Evolutionary conservation across 371 early-diverging fungal species (phyloP).

Genomic region (Cokeromyces recurvatus): DNA sequence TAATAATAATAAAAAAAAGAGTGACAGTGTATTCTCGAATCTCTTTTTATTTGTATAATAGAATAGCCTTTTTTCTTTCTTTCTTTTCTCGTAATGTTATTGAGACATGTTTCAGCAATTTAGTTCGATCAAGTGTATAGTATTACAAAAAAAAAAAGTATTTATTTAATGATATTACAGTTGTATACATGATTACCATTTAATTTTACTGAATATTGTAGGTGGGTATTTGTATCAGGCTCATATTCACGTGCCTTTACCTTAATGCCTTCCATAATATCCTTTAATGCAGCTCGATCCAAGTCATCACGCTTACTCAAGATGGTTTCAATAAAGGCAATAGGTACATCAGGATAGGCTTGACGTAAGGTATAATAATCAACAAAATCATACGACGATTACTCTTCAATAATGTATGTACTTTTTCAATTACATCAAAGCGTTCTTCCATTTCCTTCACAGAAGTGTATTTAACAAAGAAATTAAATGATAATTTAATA

Average conservation of each 20-base stretch:
- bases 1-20: too few relatives aligned
- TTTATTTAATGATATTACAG: too few relatives aligned
- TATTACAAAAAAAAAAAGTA: too few relatives aligned
- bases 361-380: slow-evolving; percentile 76
- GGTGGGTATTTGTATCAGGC: slow-evolving; percentile 42
- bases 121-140: too few relatives aligned
- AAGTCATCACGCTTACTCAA: slow-evolving; percentile 75
- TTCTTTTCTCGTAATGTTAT: too few relatives aligned
- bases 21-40: too few relatives aligned
- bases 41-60: too few relatives aligned
- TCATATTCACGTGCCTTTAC: slow-evolving; percentile 67
- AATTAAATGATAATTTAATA: slow-evolving; percentile 54
- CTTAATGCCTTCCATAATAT: slow-evolving; percentile 74
- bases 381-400: slow-evolving; percentile 66
- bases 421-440: slow-evolving; percentile 75
- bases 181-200: slow-evolving; percentile 24
- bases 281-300: slow-evolving; percentile 65
- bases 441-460: slow-evolving; percentile 58
- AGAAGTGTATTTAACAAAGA: slow-evolving; percentile 63
- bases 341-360: slow-evolving; percentile 78
- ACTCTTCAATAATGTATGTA: slow-evolving; percentile 64
- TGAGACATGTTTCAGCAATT: too few relatives aligned
- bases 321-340: slow-evolving; percentile 74
- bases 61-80: too few relatives aligned
- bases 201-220: slow-evolving; percentile 48